phyloP scores from a whole-genome alignment of 805 yeast species.

The Alloascoidea africana region DNA sequence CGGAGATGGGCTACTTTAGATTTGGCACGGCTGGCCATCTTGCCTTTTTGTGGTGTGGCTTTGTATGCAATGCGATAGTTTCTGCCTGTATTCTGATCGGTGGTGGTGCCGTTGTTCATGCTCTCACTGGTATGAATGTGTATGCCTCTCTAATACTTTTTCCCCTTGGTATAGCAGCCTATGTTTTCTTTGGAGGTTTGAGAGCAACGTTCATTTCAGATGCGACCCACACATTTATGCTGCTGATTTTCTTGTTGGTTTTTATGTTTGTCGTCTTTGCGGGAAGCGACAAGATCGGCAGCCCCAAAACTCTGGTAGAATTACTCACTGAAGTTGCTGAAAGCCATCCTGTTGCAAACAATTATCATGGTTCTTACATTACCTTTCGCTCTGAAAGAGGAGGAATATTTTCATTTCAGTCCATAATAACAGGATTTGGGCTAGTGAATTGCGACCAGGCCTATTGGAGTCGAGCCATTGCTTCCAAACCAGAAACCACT shows the following conservation, averaged over 20 bases:
- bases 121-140: constrained; percentile 27
- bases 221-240: constrained; percentile 33
- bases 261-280: constrained; percentile 20
- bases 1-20: constrained; percentile 22
- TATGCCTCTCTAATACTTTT: constrained; percentile 29
- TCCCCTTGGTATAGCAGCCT: constrained; percentile 30
- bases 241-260: constrained; percentile 22
- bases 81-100: constrained; percentile 24
- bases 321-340: constrained; percentile 20
- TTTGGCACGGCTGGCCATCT: constrained; percentile 22
- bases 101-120: constrained; percentile 26
- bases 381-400: constrained; percentile 19
- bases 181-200: constrained; percentile 34
- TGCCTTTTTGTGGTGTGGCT: constrained; percentile 18
- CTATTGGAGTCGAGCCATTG: constrained; percentile 27
- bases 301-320: constrained; percentile 28
- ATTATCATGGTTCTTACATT: constrained; percentile 17
- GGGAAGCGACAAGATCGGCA: constrained; percentile 24
- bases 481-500: constrained; percentile 21
- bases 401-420: constrained; percentile 17
- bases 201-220: constrained; percentile 37
- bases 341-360: constrained; percentile 16
- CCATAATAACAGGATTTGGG: constrained; percentile 18
- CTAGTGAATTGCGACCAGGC: constrained; percentile 22
- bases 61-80: constrained; percentile 23